Conservation (phyloP, 331 rosid species). For the Malus hybrid region DNA sequence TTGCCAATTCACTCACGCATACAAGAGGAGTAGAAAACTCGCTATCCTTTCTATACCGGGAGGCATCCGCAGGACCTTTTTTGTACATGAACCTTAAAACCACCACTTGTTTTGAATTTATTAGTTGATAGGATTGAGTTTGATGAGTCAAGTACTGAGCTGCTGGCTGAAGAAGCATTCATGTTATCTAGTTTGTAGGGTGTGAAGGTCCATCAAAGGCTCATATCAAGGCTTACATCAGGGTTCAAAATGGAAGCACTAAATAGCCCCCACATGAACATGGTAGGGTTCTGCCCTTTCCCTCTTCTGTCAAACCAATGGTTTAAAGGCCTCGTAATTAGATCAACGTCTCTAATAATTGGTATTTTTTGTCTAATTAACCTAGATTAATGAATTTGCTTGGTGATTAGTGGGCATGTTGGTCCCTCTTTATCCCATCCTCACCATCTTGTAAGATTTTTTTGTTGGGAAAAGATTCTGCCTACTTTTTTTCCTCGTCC, state of each 20-base stretch:
- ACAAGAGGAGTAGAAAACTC: neutral
- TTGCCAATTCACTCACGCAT: too few species aligned
- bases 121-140: neutral
- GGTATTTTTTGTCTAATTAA: neutral
- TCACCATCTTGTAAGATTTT: neutral
- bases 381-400: neutral
- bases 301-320: neutral
- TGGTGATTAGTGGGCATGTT: neutral
- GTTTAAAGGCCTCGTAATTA: neutral
- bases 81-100: neutral
- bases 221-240: neutral
- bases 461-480: neutral
- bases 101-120: neutral
- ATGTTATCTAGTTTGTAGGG: neutral
- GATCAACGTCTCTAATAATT: neutral
- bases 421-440: neutral
- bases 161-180: too few species aligned
- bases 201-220: constrained; percentile 7
- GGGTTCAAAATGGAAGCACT: neutral
- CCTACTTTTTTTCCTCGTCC: neutral
- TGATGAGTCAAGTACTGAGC: neutral
- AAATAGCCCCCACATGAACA: constrained; percentile 7
- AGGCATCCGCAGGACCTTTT: neutral
- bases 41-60: neutral
- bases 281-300: constrained; percentile 5